Percentiles rank a stretch among this genome's conserved stretches.
Conservation (phyloP, 805 yeast species). For the Phaffomyces antillensis region DNA sequence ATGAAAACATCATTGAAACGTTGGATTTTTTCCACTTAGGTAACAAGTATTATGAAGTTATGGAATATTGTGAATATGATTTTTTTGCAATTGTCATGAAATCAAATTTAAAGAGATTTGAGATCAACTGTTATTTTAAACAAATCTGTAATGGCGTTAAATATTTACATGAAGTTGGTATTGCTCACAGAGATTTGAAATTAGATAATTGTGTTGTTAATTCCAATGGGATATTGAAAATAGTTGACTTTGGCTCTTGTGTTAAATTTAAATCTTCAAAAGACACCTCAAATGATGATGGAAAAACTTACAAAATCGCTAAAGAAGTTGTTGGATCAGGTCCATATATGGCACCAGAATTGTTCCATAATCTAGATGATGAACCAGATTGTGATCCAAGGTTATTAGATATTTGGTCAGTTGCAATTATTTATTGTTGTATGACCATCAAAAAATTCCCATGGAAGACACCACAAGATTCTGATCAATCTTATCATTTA, state of each 20-base stretch:
- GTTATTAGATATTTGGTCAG: slow-evolving; percentile 77
- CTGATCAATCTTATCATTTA: slow-evolving; percentile 64
- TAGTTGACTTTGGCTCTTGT: slow-evolving; percentile 81
- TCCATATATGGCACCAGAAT: slow-evolving; percentile 85
- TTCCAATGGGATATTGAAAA: slow-evolving; percentile 61
- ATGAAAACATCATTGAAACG: slow-evolving; percentile 75
- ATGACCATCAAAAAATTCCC: slow-evolving; percentile 83
- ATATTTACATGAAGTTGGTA: slow-evolving; percentile 69
- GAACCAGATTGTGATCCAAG: slow-evolving; percentile 53
- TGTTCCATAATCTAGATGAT: slow-evolving; percentile 37
- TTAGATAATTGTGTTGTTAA: slow-evolving; percentile 80
- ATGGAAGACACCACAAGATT: slow-evolving; percentile 71
- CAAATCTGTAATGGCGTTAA: slow-evolving; percentile 68
- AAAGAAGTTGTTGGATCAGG: slow-evolving; percentile 65
- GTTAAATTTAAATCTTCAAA: slow-evolving; percentile 70
- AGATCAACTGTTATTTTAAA: slow-evolving; percentile 73
- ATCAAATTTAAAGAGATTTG: slow-evolving; percentile 73
- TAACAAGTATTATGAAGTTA: slow-evolving; percentile 66
- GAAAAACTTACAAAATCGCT: slow-evolving; percentile 31
- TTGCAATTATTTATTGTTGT: slow-evolving; percentile 80
- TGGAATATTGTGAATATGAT: slow-evolving; percentile 83
- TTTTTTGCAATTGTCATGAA: slow-evolving; percentile 86
- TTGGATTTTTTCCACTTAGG: slow-evolving; percentile 45
- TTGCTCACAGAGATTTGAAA: slow-evolving; percentile 79
- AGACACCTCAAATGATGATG: slow-evolving; percentile 23